These are phyloP conservation scores for Fusarium sp. DNA, from an alignment of 2,329 filamentous ascomycete genomes.

Conservation along the genomic window DNA sequence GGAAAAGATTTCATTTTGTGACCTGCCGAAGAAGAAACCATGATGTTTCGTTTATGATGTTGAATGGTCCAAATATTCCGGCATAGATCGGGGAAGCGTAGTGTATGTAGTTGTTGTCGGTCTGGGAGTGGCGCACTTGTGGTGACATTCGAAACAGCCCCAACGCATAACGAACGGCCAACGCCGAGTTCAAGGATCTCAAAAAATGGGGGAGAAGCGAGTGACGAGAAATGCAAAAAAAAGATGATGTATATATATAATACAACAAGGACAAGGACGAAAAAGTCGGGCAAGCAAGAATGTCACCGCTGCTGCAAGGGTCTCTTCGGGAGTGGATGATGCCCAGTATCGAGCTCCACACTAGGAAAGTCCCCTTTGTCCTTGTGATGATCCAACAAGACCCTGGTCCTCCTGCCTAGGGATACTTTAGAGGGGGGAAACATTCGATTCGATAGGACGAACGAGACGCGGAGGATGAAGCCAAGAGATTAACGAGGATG, in stretches of 20 bases:
- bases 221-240: not conserved
- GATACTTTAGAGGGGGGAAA: not conserved
- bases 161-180: not conserved
- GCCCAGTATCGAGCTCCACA: conserved; percentile 18
- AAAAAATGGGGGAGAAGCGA: not conserved
- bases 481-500: not conserved
- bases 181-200: not conserved
- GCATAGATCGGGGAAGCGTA: not conserved
- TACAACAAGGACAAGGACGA: not conserved
- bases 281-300: conserved; percentile 17
- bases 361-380: not conserved
- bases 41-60: not conserved
- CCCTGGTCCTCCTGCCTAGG: conserved; percentile 5
- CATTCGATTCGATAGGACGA: not conserved
- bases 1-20: conserved; percentile 12
- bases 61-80: not conserved
- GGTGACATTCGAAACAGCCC: not conserved
- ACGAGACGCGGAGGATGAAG: not conserved
- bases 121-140: not conserved
- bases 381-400: not conserved
- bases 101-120: not conserved
- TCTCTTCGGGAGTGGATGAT: conserved; percentile 6
- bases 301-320: conserved; percentile 25
- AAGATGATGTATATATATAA: conserved; percentile 11
- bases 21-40: conserved; percentile 24